Conservation (phyloP, 129 eudicot genomes). For the Smallanthus sonchifolius region DNA sequence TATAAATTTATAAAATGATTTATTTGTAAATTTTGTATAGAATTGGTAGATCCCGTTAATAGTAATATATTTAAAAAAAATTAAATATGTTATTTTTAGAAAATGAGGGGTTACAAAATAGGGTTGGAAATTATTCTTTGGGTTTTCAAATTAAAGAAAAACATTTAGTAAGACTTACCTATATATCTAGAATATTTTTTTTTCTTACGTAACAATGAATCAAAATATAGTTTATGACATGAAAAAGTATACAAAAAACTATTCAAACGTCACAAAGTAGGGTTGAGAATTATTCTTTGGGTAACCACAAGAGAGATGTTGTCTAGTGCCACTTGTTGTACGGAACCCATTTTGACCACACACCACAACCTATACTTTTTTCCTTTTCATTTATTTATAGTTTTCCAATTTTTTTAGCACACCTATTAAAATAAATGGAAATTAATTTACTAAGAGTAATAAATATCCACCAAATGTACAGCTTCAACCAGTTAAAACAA, state of each 20-base stretch:
- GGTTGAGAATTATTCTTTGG: slow-evolving; percentile 19
- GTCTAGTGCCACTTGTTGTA: slow-evolving; percentile 14
- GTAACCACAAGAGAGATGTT: slow-evolving; percentile 7
- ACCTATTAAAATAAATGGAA: background rate
- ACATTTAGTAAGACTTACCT: no score
- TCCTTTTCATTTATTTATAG: background rate
- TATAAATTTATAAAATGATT: no score
- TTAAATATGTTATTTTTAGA: no score
- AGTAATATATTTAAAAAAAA: no score
- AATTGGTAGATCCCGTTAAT: no score
- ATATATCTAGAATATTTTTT: no score
- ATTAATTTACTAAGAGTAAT: background rate
- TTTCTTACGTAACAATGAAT: background rate
- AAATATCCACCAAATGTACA: background rate
- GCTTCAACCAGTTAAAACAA: background rate
- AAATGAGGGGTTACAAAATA: background rate
- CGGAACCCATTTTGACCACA: slow-evolving; percentile 12
- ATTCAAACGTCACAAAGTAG: slow-evolving; percentile 8
- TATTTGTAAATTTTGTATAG: no score
- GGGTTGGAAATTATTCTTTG: background rate
- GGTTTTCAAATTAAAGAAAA: no score
- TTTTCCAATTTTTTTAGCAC: background rate
- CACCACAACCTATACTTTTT: background rate
- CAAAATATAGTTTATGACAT: background rate
- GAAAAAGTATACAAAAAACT: background rate